A percentile compares a stretch with the other conserved stretches of the same genome.
Conservation (phyloP, 495 filamentous ascomycete genomes). For the Chaetomidium leptoderma region DNA sequence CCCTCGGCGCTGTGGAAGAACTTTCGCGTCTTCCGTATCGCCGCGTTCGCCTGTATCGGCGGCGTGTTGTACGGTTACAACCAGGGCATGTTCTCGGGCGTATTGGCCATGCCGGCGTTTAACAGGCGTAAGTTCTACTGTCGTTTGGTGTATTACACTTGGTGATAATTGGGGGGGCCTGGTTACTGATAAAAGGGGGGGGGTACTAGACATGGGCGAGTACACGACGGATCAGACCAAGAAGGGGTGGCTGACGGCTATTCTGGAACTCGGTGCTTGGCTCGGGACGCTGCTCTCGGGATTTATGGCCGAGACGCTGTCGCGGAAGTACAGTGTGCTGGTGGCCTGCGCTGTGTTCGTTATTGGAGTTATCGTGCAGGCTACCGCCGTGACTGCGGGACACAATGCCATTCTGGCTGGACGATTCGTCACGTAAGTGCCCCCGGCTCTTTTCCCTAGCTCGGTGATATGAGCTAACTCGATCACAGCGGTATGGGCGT, state of each 20-base stretch:
- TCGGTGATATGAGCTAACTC: not conserved
- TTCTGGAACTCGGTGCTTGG: constrained; percentile 81
- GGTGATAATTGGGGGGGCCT: too few species aligned
- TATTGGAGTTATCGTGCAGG: constrained; percentile 71
- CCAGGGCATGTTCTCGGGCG: constrained; percentile 75
- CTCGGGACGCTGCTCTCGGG: constrained; percentile 70
- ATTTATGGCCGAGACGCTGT: constrained; percentile 68
- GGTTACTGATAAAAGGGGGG: constrained; percentile 29
- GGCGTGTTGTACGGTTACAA: constrained; percentile 66
- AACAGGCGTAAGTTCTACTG: constrained; percentile 35
- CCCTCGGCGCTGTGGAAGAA: constrained; percentile 64
- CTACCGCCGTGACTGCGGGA: constrained; percentile 53
- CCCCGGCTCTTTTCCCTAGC: not conserved
- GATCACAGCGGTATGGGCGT: constrained; percentile 58
- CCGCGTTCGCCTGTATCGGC: constrained; percentile 73
- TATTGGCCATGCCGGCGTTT: constrained; percentile 60
- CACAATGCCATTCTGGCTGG: constrained; percentile 63
- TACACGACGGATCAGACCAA: constrained; percentile 56
- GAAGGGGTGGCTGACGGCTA: constrained; percentile 76
- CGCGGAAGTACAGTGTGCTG: constrained; percentile 70
- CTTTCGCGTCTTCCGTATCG: constrained; percentile 65
- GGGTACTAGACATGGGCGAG: constrained; percentile 55
- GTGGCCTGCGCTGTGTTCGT: constrained; percentile 70
- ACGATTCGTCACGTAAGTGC: constrained; percentile 61
- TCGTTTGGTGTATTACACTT: not conserved